phyloP scores from a whole-genome alignment of 129 eudicot species.

The Flaveria robusta region DNA sequence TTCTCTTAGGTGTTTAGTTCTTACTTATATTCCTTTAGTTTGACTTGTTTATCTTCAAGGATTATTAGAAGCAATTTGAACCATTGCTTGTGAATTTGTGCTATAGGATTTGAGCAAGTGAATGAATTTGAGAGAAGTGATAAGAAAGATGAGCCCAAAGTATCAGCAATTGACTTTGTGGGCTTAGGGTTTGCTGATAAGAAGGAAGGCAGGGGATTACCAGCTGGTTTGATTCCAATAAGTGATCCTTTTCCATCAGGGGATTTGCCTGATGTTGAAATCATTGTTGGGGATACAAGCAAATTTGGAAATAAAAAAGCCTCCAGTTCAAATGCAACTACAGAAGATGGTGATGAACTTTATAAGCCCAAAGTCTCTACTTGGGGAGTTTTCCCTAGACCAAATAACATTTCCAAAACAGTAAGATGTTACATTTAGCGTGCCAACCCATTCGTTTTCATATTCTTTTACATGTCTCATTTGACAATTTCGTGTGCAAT shows the following conservation, averaged over 20 bases:
- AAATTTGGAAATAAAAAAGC: conserved; percentile 49
- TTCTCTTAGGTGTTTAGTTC: not conserved
- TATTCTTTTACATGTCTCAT: no score
- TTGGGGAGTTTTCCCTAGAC: conserved; percentile 93
- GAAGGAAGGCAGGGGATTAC: conserved; percentile 73
- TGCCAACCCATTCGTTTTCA: no score
- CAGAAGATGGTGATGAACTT: conserved; percentile 59
- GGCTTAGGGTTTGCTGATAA: conserved; percentile 82
- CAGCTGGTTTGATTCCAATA: conserved; percentile 72
- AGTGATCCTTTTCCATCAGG: conserved; percentile 62
- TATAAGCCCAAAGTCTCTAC: conserved; percentile 93
- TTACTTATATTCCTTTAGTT: not conserved
- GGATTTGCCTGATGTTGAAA: conserved; percentile 75
- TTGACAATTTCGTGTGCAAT: no score
- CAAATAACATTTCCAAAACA: conserved; percentile 70
- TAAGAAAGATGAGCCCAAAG: conserved; percentile 47
- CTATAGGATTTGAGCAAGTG: conserved; percentile 41
- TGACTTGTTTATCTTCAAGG: not conserved
- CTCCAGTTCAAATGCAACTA: conserved; percentile 32
- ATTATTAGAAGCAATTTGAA: not conserved
- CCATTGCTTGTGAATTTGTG: conserved; percentile 17
- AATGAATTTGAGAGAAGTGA: conserved; percentile 15
- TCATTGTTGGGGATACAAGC: conserved; percentile 75
- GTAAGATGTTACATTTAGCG: conserved; percentile 38
- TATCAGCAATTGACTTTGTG: conserved; percentile 76